Evolutionary conservation across 345 rosid species (phyloP), one percentile per base, ranked within the genome.

Genomic region (Balakata baccata): DNA sequence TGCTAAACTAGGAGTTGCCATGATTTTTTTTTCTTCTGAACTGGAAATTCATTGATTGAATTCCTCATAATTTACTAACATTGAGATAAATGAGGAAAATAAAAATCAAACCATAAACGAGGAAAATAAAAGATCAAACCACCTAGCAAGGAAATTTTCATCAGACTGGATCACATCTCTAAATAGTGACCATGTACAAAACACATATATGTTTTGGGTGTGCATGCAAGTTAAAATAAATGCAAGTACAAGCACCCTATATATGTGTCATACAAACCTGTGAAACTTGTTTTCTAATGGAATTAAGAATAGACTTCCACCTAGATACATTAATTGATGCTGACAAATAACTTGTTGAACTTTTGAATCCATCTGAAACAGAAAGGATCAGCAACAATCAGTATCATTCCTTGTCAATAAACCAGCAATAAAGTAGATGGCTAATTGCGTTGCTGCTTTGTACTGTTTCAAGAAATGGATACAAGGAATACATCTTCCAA

Each of bases 211-310:
- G 16, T 3, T n/a, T 12, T 58, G 11, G 22, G 61, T 57, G 8
- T 3, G 22, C 13, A 43, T 10, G 29, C 64, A 11, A 11, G 9
- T 22, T 4, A 37, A 23, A 11, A 29, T 17, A 29, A 5, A 47
- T 23, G 18, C 6, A 22, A 38, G 57, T 12, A 50, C n/a, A 23
- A 71, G 66, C 51, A 16, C 9, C 46, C 22, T 7, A 22, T 12
- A 25, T 11, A 41, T n/a, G 29, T 13, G 49, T 59, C 23, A 59
- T 22, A 72, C 89, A 73, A 68, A 88, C 96, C 96, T 90, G 90
- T 45, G 91, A 85, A 64, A 90, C 91, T 57, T 90, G 96, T 77
- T 87, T 87, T 74, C 93, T 91, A 64, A 90, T 25, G 25, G 90
- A 81, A 74, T 87, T 85, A 54, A 90, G 64, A 49, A 86, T 80